phyloP scores from a whole-genome alignment of 2,329 filamentous ascomycete genomes.

The Lasiodiplodia hormozganensis region DNA sequence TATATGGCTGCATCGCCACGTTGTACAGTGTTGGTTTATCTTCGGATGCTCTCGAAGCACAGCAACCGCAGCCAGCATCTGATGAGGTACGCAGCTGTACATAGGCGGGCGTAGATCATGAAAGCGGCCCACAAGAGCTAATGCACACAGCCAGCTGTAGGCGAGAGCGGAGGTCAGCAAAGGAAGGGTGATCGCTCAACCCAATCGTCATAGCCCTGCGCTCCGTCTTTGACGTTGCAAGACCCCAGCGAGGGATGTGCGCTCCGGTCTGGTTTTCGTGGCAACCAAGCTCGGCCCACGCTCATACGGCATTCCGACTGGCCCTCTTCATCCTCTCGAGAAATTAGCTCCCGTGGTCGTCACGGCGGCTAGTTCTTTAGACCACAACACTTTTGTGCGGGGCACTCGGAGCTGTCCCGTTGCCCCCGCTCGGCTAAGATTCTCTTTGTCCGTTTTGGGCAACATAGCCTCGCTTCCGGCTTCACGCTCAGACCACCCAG shows the following conservation, averaged over 20 bases:
- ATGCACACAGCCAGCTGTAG: not conserved
- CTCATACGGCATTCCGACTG: not conserved
- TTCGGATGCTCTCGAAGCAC: not conserved
- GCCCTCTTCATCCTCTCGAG: not conserved
- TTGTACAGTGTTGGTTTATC: not conserved
- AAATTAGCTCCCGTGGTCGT: conserved; percentile 3
- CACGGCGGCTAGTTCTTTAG: not conserved
- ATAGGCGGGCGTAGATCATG: not conserved
- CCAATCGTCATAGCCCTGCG: not conserved
- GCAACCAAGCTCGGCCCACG: not conserved
- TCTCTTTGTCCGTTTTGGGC: conserved; percentile 11
- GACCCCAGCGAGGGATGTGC: not conserved
- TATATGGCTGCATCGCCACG: not conserved
- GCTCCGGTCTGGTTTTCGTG: not conserved
- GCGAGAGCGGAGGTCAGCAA: not conserved
- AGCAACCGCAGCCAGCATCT: not conserved
- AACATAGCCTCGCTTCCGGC: conserved; percentile 22
- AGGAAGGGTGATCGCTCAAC: not conserved
- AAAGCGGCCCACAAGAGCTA: not conserved
- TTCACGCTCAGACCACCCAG: conserved; percentile 16
- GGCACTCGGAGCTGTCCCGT: not conserved
- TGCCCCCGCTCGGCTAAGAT: not conserved
- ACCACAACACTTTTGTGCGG: not conserved
- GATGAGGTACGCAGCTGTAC: not conserved
- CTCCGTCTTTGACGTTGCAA: not conserved